Evolutionary conservation across 805 yeast genomes (phyloP).

Genomic region (Saturnispora kantuleensis): DNA sequence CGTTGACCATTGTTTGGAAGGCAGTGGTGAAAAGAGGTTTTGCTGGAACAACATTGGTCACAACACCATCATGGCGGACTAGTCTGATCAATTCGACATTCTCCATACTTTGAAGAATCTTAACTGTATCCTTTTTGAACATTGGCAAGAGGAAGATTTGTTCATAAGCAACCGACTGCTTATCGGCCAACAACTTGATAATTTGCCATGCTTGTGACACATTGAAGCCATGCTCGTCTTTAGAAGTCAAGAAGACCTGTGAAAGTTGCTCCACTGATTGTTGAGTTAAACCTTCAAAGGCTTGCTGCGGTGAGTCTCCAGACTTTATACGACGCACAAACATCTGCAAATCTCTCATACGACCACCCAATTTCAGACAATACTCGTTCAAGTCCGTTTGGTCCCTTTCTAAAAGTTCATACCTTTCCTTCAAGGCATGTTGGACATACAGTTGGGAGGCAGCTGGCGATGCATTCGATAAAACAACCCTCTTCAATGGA

Average conservation of each 20-base stretch:
- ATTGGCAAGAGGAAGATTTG: slow-evolving; percentile 49
- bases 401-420: slow-evolving; percentile 3
- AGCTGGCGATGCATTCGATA: slow-evolving; percentile 71
- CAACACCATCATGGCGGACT: slow-evolving; percentile 67
- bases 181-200: slow-evolving; percentile 50
- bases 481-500: slow-evolving; percentile 62
- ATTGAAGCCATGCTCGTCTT: slow-evolving; percentile 39
- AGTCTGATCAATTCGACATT: slow-evolving; percentile 67
- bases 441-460: slow-evolving; percentile 65
- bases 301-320: slow-evolving; percentile 76
- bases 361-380: slow-evolving; percentile 79
- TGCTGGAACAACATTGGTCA: slow-evolving; percentile 60
- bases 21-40: slow-evolving; percentile 81
- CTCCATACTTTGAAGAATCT: slow-evolving; percentile 61
- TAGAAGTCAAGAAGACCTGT: slow-evolving; percentile 52
- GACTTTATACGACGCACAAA: slow-evolving; percentile 79
- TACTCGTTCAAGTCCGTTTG: slow-evolving; percentile 40
- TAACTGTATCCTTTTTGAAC: slow-evolving; percentile 46
- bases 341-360: slow-evolving; percentile 88
- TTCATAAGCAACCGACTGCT: slow-evolving; percentile 36
- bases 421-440: slow-evolving; percentile 34
- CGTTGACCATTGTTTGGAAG: slow-evolving; percentile 52
- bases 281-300: slow-evolving; percentile 66
- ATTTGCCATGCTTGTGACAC: slow-evolving; percentile 85
- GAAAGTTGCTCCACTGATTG: slow-evolving; percentile 86